Base-by-base conservation (phyloP, 345 rosid genomes). In the Populus ilicifolia region DNA sequence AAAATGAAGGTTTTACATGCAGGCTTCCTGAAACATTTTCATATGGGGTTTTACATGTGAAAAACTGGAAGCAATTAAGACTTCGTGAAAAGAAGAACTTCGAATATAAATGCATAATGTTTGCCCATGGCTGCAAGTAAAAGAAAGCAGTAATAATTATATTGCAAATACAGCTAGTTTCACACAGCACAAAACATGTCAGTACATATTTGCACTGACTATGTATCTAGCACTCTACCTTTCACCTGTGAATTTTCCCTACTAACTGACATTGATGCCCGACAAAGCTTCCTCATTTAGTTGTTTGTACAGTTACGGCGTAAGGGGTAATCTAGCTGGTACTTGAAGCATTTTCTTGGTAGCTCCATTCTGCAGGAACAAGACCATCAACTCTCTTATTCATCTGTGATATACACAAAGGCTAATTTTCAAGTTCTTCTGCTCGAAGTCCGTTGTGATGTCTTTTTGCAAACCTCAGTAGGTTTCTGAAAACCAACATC, bases 401-500 rank as follows among this genome's bases (percentile, higher is more conserved):
- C 12, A 48, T 71, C 10, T 48, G 36, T 44, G 21, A 25, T 52
- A 29, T 23, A 20, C 2, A 50, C 11, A 27, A 8, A 50, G n/a
- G 12, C 11, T 20, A n/a, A 54, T 20, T 63, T 72, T 82, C 68
- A 77, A 30, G 70, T 72, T 75, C 43, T 64, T 78, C 68, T 85
- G 79, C 74, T 81, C 52, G 72, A 82, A 67, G 35, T 76, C 65
- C 71, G 73, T 36, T 67, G 70, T 35, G 77, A 77, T 21, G 33
- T 67, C 65, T 67, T 79, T 56, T 69, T 81, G 11, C 85, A 72
- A 83, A 84, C 82, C n/a, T 71, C 87, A 74, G 79, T 70, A 67
- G 94, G 97, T 59, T 84, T 76, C 83, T 85, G 92, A 75, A 88
- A 93, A 62, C 97, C 97, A 62, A 93, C 88, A 64, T 83, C 71